These are phyloP conservation scores for Haematococcus sp. DNA, from an alignment of 139 green algal genomes.

Conservation along the genomic window DNA sequence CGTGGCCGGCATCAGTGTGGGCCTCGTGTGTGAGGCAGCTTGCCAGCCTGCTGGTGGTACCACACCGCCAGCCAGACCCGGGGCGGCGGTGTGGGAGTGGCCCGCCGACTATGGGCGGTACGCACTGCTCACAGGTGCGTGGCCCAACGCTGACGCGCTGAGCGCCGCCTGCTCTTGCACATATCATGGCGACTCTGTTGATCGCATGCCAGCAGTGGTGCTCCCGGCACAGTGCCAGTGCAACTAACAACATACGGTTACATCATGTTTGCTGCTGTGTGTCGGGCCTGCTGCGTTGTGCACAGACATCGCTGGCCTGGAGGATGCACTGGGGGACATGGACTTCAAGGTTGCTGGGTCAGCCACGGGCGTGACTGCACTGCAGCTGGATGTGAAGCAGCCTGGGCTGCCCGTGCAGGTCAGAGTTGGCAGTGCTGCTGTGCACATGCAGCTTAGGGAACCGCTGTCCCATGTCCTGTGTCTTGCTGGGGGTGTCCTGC, in stretches of 20 bases:
- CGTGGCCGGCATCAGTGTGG: constrained; percentile 56
- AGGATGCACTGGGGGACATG: constrained; percentile 70
- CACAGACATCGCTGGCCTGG: constrained; percentile 55
- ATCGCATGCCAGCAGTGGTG: no score
- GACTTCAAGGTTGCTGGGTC: constrained; percentile 68
- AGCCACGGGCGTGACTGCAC: constrained; percentile 51
- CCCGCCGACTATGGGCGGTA: background rate
- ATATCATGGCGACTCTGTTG: no score
- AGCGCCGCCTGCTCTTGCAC: no score
- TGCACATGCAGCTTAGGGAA: no score
- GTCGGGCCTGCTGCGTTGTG: constrained; percentile 22
- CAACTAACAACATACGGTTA: background rate
- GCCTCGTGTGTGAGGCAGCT: constrained; percentile 21
- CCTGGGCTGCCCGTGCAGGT: constrained; percentile 51
- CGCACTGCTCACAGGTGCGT: constrained; percentile 12
- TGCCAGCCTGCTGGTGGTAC: background rate
- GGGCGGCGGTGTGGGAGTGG: background rate
- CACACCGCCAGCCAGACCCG: background rate
- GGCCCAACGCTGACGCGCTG: no score
- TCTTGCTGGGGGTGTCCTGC: background rate
- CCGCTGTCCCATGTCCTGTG: no score
- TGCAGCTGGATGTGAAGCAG: constrained; percentile 71
- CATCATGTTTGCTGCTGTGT: background rate
- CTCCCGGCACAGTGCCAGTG: no score
- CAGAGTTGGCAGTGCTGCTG: no score